Base-by-base conservation (phyloP, 2,329 filamentous ascomycete genomes). In the Plectosphaerella sp. region DNA sequence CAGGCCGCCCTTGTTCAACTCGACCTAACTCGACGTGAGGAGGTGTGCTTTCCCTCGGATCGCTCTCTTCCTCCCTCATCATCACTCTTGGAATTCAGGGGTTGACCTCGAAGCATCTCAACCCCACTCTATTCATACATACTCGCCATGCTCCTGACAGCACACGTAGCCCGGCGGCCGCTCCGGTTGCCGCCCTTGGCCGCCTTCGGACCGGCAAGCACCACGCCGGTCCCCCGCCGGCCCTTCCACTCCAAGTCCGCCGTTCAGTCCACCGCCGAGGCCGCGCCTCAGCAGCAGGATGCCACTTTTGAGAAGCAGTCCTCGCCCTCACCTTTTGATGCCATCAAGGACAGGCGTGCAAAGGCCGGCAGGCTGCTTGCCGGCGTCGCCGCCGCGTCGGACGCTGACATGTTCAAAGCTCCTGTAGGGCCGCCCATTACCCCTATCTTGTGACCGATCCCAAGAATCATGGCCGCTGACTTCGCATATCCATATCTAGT, bases 321-420 rank as follows among this genome's bases (percentile, higher is more conserved):
- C 41, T 9, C 33, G 24, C 49, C 45, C 11, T 57, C 57, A 14
- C 58, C 62, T 57, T 57, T 90, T 64, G 79, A 85, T 59, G 83
- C 83, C 55, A 83, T 96, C 52, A 69, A 80, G 50, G 82, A 81
- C 39, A 78, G 87, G 59, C 82, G 93, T 47, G 80, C 79, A 55
- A 89, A 87, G 62, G 80, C 83, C n/a, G 87, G 87, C 3, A 84
- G 82, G 62, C 75, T 94, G 39, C 77, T 88, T 57, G 89, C 86
- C 16, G 88, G 88, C 37, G 81, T 90, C 46, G 93, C 92, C 33
- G 89, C 91, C 10, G 79, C 81, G 48, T 86, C 88, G 3, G 86
- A 87, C 68, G 89, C 89, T 67, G 87, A 92, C 61, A 84, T 88
- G 75, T 97, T 95, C 72, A 94, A 94, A 71, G 84, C 84, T 49